A percentile compares a stretch with the other conserved stretches of the same genome.
phyloP scores from a whole-genome alignment of 2,329 filamentous ascomycete species.

The Penicillium paneum region DNA sequence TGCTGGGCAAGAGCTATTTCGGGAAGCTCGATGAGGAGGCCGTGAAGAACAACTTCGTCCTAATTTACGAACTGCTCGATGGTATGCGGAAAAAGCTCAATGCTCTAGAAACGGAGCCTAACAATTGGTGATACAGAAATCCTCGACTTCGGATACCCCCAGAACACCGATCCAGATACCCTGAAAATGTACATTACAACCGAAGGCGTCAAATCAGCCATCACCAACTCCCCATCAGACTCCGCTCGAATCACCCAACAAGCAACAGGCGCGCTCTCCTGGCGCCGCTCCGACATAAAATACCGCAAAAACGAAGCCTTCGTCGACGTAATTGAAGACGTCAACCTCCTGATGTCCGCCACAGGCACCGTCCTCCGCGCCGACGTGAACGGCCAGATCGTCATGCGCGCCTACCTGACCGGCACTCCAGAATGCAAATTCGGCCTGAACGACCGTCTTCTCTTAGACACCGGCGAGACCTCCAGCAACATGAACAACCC shows the following conservation, averaged over 20 bases:
- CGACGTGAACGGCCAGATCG: conserved; percentile 94
- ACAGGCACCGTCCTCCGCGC: conserved; percentile 91
- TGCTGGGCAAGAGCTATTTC: conserved; percentile 92
- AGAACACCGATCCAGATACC: conserved; percentile 98
- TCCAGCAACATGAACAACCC: conserved; percentile 34
- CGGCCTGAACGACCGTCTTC: conserved; percentile 88
- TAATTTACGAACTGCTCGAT: conserved; percentile 95
- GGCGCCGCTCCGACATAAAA: conserved; percentile 95
- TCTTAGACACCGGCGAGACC: conserved; percentile 75
- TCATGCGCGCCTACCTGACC: conserved; percentile 96
- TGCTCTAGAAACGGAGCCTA: neutral
- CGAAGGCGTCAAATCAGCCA: conserved; percentile 88
- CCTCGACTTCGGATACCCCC: conserved; percentile 96
- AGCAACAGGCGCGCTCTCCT: conserved; percentile 92
- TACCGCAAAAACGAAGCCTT: conserved; percentile 99
- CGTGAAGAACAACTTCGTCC: conserved; percentile 99
- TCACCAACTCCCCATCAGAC: conserved; percentile 68
- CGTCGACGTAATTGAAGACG: conserved; percentile 98
- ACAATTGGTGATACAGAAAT: conserved; percentile 64
- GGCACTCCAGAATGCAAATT: conserved; percentile 99
- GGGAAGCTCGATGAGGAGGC: conserved; percentile 99
- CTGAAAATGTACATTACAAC: conserved; percentile 99
- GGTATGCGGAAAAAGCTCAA: conserved; percentile 50
- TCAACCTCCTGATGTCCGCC: conserved; percentile 98
- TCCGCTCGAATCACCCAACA: conserved; percentile 99